These are phyloP conservation scores for Backusella macrospora DNA, from an alignment of 192 early-diverging fungal genomes.

Conservation along the genomic window DNA sequence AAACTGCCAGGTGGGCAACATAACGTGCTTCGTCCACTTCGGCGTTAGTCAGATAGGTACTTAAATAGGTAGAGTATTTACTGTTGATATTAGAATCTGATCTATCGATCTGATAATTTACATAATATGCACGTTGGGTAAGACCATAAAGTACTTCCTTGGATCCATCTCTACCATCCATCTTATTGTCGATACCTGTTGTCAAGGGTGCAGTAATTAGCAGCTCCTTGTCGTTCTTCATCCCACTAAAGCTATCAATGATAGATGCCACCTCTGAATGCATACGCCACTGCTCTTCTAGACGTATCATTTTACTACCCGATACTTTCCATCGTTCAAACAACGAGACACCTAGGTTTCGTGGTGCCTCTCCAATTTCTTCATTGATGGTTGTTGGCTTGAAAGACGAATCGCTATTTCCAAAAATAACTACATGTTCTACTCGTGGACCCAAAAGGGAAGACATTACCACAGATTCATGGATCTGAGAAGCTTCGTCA, in stretches of 20 bases:
- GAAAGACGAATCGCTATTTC: not conserved
- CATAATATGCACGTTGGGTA: slow-evolving; percentile 10
- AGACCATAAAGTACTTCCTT: slow-evolving; percentile 10
- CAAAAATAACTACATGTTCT: slow-evolving; percentile 39
- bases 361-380: not conserved
- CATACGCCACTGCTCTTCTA: slow-evolving; percentile 41
- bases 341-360: slow-evolving; percentile 19
- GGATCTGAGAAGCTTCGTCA: slow-evolving; percentile 32
- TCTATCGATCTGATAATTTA: not conserved
- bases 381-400: slow-evolving; percentile 6
- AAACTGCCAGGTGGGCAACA: slow-evolving; percentile 21
- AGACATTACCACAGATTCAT: slow-evolving; percentile 15
- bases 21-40: slow-evolving; percentile 19
- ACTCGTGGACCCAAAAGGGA: not conserved
- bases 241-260: not conserved
- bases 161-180: not conserved
- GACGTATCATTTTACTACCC: slow-evolving; percentile 7
- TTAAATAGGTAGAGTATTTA: not conserved
- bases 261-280: not conserved
- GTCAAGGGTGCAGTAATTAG: slow-evolving; percentile 15
- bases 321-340: slow-evolving; percentile 35
- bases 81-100: not conserved
- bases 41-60: not conserved
- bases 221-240: not conserved
- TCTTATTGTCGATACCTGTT: not conserved